Evolutionary conservation across 2,329 filamentous ascomycete species (phyloP).

Genomic region (Pseudovirgaria hyperparasitica): DNA sequence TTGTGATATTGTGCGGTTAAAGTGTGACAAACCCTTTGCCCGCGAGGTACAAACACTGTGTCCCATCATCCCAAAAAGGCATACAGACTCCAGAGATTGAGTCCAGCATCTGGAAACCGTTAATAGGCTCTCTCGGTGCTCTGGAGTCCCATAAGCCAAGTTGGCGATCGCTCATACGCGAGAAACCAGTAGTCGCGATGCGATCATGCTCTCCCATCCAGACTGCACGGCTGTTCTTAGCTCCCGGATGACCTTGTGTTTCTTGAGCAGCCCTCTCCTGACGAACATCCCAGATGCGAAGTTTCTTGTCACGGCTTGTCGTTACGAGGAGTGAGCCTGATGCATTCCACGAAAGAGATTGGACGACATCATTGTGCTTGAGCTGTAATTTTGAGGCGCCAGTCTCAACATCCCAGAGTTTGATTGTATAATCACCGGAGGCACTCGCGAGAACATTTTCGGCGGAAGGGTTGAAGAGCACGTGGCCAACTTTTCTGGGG

Average conservation of each 20-base stretch:
- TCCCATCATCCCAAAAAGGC: conserved; percentile 99
- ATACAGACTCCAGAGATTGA: conserved; percentile 97
- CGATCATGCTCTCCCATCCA: conserved; percentile 98
- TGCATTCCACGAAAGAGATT: conserved; percentile 92
- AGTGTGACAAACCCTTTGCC: conserved; percentile 69
- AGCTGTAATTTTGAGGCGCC: conserved; percentile 63
- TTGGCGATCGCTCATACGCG: conserved; percentile 94
- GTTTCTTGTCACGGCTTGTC: conserved; percentile 94
- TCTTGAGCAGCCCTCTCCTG: conserved; percentile 83
- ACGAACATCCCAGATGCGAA: conserved; percentile 93
- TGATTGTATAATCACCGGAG: conserved; percentile 88
- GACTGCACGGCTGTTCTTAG: conserved; percentile 92
- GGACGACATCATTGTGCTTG: conserved; percentile 82
- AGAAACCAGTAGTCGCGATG: conserved; percentile 93
- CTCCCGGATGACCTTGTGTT: conserved; percentile 72
- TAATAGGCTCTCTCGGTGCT: conserved; percentile 65
- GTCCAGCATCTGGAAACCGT: conserved; percentile 81
- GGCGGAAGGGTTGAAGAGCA: conserved; percentile 92
- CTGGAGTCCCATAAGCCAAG: conserved; percentile 91
- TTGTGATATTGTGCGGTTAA: neutral
- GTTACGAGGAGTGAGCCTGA: conserved; percentile 77
- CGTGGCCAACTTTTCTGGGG: conserved; percentile 85
- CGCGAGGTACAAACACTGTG: conserved; percentile 87
- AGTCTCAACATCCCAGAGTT: conserved; percentile 85
- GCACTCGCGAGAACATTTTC: conserved; percentile 92